A percentile compares a stretch with the other conserved stretches of the same genome.
phyloP scores from a whole-genome alignment of 2,329 filamentous ascomycete species.

The Sporothrix brasiliensis region DNA sequence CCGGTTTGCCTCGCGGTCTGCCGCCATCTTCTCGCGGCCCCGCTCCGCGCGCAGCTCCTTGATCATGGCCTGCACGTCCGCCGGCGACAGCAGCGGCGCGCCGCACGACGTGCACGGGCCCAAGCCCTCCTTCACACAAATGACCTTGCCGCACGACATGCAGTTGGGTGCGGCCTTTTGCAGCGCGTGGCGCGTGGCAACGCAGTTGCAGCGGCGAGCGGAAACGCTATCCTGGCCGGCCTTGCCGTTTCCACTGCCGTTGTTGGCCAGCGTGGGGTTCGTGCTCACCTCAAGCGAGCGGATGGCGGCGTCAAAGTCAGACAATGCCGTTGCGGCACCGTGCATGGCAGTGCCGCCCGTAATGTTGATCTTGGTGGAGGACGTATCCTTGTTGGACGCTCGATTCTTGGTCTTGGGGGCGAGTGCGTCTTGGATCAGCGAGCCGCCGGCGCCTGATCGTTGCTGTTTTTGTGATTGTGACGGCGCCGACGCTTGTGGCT shows the following conservation, averaged over 20 bases:
- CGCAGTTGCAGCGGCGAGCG: slow-evolving; percentile 79
- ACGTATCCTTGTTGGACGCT: not conserved
- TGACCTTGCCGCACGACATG: slow-evolving; percentile 87
- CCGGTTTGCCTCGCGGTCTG: slow-evolving; percentile 71
- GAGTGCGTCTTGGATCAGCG: slow-evolving; percentile 74
- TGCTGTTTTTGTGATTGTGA: slow-evolving; percentile 2
- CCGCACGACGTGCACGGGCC: slow-evolving; percentile 93
- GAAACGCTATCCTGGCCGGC: slow-evolving; percentile 52
- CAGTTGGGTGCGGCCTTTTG: slow-evolving; percentile 94
- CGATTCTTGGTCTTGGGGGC: slow-evolving; percentile 55
- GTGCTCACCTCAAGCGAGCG: slow-evolving; percentile 87
- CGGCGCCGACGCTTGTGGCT: not conserved
- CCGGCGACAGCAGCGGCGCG: slow-evolving; percentile 67
- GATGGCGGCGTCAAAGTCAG: slow-evolving; percentile 78
- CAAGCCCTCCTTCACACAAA: slow-evolving; percentile 90
- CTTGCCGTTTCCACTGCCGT: not conserved
- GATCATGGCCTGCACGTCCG: slow-evolving; percentile 84
- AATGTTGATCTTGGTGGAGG: slow-evolving; percentile 67
- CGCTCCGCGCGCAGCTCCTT: slow-evolving; percentile 80
- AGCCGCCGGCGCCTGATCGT: slow-evolving; percentile 60
- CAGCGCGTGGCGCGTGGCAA: slow-evolving; percentile 82
- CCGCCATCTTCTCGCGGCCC: slow-evolving; percentile 81
- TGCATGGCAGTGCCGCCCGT: slow-evolving; percentile 81
- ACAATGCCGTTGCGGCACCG: slow-evolving; percentile 72
- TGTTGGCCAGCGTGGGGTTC: slow-evolving; percentile 66